Base-by-base conservation (phyloP, 768 basidiomycete species). In the Gymnopilus dilepis region DNA sequence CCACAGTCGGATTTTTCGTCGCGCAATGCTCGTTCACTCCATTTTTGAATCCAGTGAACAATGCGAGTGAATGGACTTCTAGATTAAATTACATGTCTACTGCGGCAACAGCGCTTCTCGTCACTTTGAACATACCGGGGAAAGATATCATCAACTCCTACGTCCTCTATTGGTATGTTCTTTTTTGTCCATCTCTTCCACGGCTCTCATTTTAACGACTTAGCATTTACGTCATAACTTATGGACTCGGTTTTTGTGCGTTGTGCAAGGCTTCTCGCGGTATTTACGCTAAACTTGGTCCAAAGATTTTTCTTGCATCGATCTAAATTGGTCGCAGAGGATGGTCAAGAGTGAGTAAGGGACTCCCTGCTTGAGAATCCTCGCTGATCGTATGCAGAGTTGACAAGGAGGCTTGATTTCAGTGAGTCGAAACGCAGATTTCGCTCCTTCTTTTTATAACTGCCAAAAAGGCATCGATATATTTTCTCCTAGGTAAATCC, bases 61-160 rank as follows among this genome's bases (percentile, higher is more conserved):
- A 92, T 72, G 88, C 89, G 1, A 88, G 85, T 70, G 90, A 92
- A 79, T 90, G 87, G 85, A 81, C 82, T 11, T 90, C 89, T 43
- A 74, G 91, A 52, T 71, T 89, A 45, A 89, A 89, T 70, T 94
- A 91, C 72, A 79, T 92, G 41, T 68, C 82, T 28, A 89, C 90
- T 9, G 81, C 90, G 30, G 71, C 80, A 21, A 80, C 89, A 33
- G 87, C 91, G 3, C 78, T 93, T 21, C 74, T 79, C n/a, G 83
- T 88, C 50, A 85, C 85, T 19, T 72, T 89, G 53, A 73, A 86
- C 67, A 74, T 89, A 58, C 85, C 86, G 21, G 84, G 84, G 1
- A 75, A 80, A 65, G 66, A 75, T 54, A 77, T 87, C 8, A 72
- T 90, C n/a, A 77, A 85, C 59, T 88, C 86, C 12, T 84, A 85